Percentiles rank a stretch among this genome's conserved stretches.
phyloP scores from a whole-genome alignment of 257 asterid species.

The Solanum chmielewskii region DNA sequence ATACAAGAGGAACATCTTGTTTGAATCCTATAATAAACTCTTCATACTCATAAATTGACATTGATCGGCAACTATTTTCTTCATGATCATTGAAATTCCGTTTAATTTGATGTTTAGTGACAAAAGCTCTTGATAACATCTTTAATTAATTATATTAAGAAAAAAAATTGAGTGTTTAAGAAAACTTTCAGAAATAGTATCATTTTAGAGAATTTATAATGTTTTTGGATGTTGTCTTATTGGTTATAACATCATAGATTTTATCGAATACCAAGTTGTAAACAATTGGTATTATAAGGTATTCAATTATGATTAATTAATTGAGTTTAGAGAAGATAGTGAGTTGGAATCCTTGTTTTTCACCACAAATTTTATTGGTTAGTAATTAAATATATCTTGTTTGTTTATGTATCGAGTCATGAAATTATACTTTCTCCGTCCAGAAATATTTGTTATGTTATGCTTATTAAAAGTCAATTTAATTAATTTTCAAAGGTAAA shows the following conservation, averaged over 20 bases:
- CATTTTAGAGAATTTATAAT: background rate
- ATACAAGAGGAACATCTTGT: slow-evolving; percentile 33
- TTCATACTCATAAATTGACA: slow-evolving; percentile 31
- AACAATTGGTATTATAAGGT: background rate
- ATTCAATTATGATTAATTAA: background rate
- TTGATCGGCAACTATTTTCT: slow-evolving; percentile 26
- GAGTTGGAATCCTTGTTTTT: background rate
- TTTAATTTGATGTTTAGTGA: slow-evolving; percentile 13
- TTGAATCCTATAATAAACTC: slow-evolving; percentile 27
- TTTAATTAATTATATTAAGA: background rate
- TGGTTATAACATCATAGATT: background rate
- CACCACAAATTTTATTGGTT: background rate
- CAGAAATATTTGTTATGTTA: no score
- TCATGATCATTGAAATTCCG: slow-evolving; percentile 7
- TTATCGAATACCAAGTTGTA: background rate
- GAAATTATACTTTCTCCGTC: background rate
- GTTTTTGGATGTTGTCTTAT: background rate
- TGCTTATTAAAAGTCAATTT: no score
- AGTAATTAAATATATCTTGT: background rate
- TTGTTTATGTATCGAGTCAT: background rate
- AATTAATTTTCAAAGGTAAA: no score
- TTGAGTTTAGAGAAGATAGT: background rate
- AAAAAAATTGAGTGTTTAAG: background rate
- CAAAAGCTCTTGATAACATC: slow-evolving; percentile 40
- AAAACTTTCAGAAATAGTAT: background rate